These are phyloP conservation scores for Pyrenophora graminea DNA, from an alignment of 2,329 filamentous ascomycete genomes.

Conservation along the genomic window DNA sequence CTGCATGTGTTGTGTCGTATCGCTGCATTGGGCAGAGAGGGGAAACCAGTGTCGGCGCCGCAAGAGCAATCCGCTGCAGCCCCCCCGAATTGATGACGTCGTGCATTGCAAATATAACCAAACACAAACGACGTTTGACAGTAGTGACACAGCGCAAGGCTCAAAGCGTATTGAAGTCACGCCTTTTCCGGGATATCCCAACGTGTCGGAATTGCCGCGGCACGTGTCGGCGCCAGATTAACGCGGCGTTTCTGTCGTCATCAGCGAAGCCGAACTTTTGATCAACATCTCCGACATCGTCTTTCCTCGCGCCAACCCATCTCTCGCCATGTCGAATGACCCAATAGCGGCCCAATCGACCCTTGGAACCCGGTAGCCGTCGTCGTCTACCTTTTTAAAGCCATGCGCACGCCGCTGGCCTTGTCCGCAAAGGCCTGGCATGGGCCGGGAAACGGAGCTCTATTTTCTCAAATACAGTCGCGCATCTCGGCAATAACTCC, in stretches of 20 bases:
- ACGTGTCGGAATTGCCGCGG: conserved; percentile 12
- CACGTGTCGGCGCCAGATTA: conserved; percentile 30
- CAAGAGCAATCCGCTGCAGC: background rate
- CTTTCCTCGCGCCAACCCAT: conserved; percentile 13
- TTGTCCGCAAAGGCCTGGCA: conserved; percentile 42
- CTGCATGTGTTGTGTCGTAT: too few species aligned
- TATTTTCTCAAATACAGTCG: conserved; percentile 39
- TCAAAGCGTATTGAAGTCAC: background rate
- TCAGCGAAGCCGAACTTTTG: conserved; percentile 37
- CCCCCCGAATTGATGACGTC: background rate
- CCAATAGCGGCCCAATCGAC: conserved; percentile 18
- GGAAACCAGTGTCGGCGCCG: background rate
- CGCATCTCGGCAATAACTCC: conserved; percentile 24
- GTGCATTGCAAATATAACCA: background rate
- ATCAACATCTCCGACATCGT: conserved; percentile 17
- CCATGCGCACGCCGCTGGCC: conserved; percentile 43
- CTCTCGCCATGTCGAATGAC: conserved; percentile 33
- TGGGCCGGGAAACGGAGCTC: conserved; percentile 40
- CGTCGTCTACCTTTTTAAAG: conserved; percentile 25
- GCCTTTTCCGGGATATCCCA: background rate
- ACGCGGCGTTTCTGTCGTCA: conserved; percentile 33
- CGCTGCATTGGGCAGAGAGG: background rate
- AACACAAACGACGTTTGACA: background rate
- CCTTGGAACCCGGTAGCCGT: conserved; percentile 28
- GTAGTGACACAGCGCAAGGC: background rate